phyloP scores from a whole-genome alignment of 495 filamentous ascomycete genomes.

The Penicillium pulvis region DNA sequence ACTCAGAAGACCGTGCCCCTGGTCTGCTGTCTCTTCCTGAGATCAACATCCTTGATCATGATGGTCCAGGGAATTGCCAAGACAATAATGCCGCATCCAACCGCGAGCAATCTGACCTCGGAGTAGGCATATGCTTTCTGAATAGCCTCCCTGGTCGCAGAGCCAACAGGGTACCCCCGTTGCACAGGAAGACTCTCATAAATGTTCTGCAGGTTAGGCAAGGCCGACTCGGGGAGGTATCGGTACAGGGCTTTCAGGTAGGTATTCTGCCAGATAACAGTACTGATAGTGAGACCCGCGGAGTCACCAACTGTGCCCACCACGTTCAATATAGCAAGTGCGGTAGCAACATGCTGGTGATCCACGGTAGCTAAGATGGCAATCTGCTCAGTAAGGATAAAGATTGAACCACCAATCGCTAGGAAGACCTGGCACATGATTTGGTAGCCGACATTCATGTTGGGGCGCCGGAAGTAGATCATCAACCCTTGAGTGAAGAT shows the following conservation, averaged over 20 bases:
- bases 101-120: conserved; percentile 54
- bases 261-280: conserved; percentile 62
- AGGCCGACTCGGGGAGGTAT: conserved; percentile 52
- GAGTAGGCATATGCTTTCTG: conserved; percentile 54
- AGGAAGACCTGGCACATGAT: conserved; percentile 73
- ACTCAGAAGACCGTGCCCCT: conserved; percentile 14
- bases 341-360: conserved; percentile 64
- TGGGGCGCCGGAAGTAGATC: conserved; percentile 63
- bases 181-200: conserved; percentile 51
- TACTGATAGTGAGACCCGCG: conserved; percentile 60
- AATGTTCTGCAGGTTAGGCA: conserved; percentile 45
- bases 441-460: conserved; percentile 58
- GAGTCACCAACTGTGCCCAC: conserved; percentile 63
- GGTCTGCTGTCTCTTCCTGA: conserved; percentile 48
- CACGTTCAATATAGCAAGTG: conserved; percentile 61
- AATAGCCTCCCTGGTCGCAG: conserved; percentile 51
- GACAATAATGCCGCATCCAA: conserved; percentile 42
- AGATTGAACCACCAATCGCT: conserved; percentile 57
- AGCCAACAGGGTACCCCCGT: conserved; percentile 51
- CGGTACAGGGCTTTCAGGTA: conserved; percentile 53
- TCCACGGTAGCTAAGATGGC: conserved; percentile 62
- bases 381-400: conserved; percentile 62
- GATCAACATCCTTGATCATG: conserved; percentile 54
- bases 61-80: conserved; percentile 42
- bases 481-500: conserved; percentile 57